These are phyloP conservation scores for Nothomitra cinnamomea DNA, from an alignment of 2,329 filamentous ascomycete species.

Conservation along the genomic window DNA sequence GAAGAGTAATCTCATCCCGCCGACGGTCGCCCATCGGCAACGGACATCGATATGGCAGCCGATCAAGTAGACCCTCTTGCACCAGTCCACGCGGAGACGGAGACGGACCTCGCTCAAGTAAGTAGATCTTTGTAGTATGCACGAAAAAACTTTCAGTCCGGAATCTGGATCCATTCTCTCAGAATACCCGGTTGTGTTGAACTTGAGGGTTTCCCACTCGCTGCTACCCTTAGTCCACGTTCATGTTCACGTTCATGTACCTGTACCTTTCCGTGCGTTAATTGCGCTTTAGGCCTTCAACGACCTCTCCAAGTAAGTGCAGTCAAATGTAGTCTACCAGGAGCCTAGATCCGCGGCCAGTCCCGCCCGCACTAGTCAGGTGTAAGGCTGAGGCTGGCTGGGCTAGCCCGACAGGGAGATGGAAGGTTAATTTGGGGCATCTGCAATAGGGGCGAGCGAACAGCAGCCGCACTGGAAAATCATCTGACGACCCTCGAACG, in stretches of 20 bases:
- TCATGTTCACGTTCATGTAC: too few relatives aligned
- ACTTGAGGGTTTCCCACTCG: too few relatives aligned
- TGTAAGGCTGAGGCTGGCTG: too few relatives aligned
- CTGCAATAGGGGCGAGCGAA: conserved; percentile 31
- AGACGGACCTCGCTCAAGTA: not conserved
- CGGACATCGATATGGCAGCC: not conserved
- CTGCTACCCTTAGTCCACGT: too few relatives aligned
- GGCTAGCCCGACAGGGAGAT: too few relatives aligned
- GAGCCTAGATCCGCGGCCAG: too few relatives aligned
- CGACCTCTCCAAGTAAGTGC: conserved; percentile 4
- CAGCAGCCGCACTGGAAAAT: conserved; percentile 36
- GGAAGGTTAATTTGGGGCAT: too few relatives aligned
- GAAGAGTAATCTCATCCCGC: not conserved
- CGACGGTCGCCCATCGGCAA: not conserved
- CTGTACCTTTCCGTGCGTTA: not conserved
- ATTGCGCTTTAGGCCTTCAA: not conserved
- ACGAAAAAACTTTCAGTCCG: not conserved
- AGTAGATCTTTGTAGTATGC: not conserved
- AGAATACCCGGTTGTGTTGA: not conserved
- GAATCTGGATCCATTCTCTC: not conserved
- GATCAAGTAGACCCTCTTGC: not conserved
- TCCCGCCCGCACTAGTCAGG: too few relatives aligned
- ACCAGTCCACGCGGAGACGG: not conserved
- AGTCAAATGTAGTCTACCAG: not conserved
- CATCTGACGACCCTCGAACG: conserved; percentile 36